Evolutionary conservation across 1,284 basidiomycete genomes (phyloP), one percentile per base, ranked within the genome.

Genomic region (Retiboletus flavoniger): DNA sequence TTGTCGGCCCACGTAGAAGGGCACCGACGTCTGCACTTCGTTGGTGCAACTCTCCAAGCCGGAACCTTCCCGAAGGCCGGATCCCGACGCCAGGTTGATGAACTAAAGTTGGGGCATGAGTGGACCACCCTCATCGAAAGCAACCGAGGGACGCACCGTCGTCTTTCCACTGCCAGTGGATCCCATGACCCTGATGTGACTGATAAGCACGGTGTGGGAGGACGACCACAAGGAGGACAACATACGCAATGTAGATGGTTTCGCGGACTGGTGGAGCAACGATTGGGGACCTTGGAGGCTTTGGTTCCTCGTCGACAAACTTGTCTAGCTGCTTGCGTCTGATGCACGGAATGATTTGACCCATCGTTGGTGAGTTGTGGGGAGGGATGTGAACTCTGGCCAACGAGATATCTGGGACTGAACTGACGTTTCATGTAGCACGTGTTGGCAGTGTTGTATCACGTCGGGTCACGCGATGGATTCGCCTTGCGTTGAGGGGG

Each of bases 1-100:
- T n/a, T 63, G 61, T 34, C 60, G 56, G 50, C 67, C 64, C 10
- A 75, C 47, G 34, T 56, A 28, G 47, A 74, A 73, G 38, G 62
- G 59, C 10, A 53, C 1, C 0, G 70, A 68, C 5, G 61, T 63
- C 54, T 74, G 71, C 9, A 75, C 66, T 48, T 73, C 52, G 7
- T 70, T 65, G 24, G 72, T 74, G 52, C 71, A 73, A 34, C 74
- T 75, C 41, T 74, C 66, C 40, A 74, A 48, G 16, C 65, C 60
- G 13, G 59, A 56, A 11, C 74, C 69, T 31, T 70, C 67, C 38
- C 64, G 60, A 17, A 75, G 59, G 39, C 53, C 34, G 4, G 74
- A 74, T 2, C 63, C 64, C 21, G 73, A 74, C 26, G 67, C 69
- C 2, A 62, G 36, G 55, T 74, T 75, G 59, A 74, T 72, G 60